Percentiles rank a stretch among this genome's conserved stretches.
Conservation (phyloP, 2,329 filamentous ascomycete species). For the Cercospora janseana region DNA sequence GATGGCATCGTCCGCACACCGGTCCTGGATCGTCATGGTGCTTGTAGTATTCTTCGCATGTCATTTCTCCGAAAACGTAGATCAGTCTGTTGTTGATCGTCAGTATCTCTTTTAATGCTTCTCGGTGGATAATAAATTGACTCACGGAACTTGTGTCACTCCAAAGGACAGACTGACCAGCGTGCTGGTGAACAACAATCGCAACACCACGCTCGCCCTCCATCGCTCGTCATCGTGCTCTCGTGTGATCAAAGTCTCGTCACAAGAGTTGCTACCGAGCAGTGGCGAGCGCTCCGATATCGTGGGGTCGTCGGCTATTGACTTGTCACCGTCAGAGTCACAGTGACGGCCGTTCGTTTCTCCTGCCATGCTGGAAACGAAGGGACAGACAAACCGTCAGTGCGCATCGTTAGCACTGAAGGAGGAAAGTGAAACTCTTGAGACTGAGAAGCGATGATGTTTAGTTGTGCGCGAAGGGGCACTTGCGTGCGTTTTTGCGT, state of each 20-base stretch:
- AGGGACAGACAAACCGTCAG: background rate
- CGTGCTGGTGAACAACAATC: constrained; percentile 59
- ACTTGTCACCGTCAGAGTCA: background rate
- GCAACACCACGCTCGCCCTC: constrained; percentile 39
- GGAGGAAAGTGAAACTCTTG: background rate
- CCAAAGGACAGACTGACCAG: constrained; percentile 56
- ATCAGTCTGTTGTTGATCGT: constrained; percentile 40
- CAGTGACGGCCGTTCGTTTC: background rate
- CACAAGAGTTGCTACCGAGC: background rate
- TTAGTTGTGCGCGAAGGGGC: constrained; percentile 2
- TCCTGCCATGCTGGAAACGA: constrained; percentile 1
- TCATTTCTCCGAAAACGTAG: constrained; percentile 70
- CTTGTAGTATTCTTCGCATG: constrained; percentile 67
- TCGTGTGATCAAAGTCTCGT: background rate
- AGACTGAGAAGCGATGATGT: background rate
- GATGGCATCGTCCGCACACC: constrained; percentile 54
- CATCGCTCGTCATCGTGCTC: constrained; percentile 11
- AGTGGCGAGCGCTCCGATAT: constrained; percentile 12
- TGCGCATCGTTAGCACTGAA: background rate
- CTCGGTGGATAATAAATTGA: background rate
- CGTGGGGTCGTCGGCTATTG: background rate
- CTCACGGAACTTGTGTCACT: constrained; percentile 50
- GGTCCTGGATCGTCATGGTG: constrained; percentile 53
- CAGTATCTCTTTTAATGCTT: background rate
- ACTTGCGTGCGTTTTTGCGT: constrained; percentile 10